Evolutionary conservation across 306 rosid species (phyloP).

Genomic region (Notholithocarpus densiflorus): DNA sequence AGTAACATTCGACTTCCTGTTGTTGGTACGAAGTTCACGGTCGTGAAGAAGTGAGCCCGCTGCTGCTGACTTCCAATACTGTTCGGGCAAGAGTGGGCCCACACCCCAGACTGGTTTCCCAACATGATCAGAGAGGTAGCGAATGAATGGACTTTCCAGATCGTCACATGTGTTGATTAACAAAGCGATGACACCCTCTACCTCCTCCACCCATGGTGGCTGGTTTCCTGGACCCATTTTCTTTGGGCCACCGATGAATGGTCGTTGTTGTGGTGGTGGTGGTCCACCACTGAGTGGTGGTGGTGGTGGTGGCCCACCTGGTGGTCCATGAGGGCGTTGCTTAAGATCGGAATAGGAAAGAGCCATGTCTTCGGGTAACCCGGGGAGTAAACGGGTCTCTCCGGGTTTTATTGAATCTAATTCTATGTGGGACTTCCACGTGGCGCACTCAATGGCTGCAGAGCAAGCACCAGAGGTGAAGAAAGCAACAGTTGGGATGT

Average conservation of each 20-base stretch:
- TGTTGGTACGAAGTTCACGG: constrained; percentile 29
- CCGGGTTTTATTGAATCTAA: constrained; percentile 32
- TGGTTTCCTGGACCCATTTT: constrained; percentile 38
- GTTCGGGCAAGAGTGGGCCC: constrained; percentile 65
- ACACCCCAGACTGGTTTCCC: constrained; percentile 61
- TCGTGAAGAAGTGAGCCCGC: constrained; percentile 38
- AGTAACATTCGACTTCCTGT: constrained; percentile 29
- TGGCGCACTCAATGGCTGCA: constrained; percentile 47
- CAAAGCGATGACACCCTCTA: constrained; percentile 16
- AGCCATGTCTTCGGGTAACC: constrained; percentile 53
- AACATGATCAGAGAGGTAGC: constrained; percentile 24
- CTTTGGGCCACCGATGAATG: neutral
- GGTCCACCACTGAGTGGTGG: neutral
- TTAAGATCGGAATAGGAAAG: constrained; percentile 33
- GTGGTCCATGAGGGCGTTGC: constrained; percentile 20
- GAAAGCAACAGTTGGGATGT: constrained; percentile 45
- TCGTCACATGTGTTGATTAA: constrained; percentile 75
- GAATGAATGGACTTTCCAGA: constrained; percentile 52
- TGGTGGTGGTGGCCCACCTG: constrained; percentile 3
- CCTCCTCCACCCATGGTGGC: constrained; percentile 42
- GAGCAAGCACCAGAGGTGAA: constrained; percentile 66
- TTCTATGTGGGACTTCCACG: constrained; percentile 44
- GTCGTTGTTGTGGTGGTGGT: neutral
- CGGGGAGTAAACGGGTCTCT: constrained; percentile 44
- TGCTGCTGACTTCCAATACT: constrained; percentile 44